Evolutionary conservation across 2,329 filamentous ascomycete genomes (phyloP).

Genomic region (Trichoderma atroviride): DNA sequence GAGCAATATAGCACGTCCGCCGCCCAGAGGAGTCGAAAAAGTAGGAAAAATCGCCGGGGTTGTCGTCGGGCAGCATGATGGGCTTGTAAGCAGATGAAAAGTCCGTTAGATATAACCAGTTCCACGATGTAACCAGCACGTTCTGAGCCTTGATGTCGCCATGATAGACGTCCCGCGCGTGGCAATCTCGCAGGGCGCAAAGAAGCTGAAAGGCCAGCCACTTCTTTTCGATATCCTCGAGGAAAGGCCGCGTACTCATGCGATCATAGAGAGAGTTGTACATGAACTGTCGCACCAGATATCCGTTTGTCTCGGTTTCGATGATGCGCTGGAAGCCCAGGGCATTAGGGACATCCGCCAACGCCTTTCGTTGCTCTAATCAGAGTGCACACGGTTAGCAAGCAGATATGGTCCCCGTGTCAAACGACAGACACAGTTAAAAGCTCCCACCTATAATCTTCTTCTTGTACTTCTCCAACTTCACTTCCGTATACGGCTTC

Average conservation of each 20-base stretch:
- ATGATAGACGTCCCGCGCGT: constrained; percentile 85
- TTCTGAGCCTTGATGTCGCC: constrained; percentile 99
- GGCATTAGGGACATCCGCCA: constrained; percentile 87
- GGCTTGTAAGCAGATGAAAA: constrained; percentile 97
- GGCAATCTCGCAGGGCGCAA: constrained; percentile 89
- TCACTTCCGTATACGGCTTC: constrained; percentile 84
- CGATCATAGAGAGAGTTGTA: constrained; percentile 98
- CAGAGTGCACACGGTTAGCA: background rate
- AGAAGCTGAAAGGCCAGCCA: constrained; percentile 97
- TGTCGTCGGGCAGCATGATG: constrained; percentile 90
- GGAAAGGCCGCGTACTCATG: constrained; percentile 91
- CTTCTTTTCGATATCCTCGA: constrained; percentile 98
- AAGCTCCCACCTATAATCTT: constrained; percentile 70
- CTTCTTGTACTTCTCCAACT: constrained; percentile 76
- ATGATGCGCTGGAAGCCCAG: constrained; percentile 87
- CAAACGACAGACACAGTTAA: background rate
- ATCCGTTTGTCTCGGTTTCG: constrained; percentile 89
- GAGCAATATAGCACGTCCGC: constrained; percentile 91
- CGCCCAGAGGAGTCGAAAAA: constrained; percentile 94
- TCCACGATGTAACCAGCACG: constrained; percentile 95
- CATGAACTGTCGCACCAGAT: constrained; percentile 90
- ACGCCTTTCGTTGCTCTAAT: constrained; percentile 73
- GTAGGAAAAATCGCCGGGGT: constrained; percentile 95
- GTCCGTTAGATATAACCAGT: constrained; percentile 97
- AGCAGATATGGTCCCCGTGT: background rate